Conservation (phyloP, 2,329 filamentous ascomycete species). For the Colletotrichum sp. region DNA sequence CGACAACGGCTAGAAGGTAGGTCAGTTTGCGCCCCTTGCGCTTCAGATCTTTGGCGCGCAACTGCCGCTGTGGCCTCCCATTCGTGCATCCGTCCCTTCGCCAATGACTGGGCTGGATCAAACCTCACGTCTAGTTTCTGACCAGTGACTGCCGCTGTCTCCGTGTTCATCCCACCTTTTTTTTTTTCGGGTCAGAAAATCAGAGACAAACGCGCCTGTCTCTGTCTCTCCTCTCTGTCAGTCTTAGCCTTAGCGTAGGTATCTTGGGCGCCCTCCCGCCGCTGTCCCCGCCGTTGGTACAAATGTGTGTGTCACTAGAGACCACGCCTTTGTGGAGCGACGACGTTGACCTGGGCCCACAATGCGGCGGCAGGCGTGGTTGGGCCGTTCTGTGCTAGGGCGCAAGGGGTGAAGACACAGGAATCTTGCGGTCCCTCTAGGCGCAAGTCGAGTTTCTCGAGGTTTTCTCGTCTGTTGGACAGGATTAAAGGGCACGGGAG, state of each 20-base stretch:
- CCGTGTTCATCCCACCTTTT: constrained; percentile 7
- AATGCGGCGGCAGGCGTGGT: constrained; percentile 2
- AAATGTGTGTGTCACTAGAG: not conserved
- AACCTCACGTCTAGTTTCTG: not conserved
- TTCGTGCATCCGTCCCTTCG: constrained; percentile 16
- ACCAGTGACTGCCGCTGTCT: not conserved
- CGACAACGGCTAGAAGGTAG: not conserved
- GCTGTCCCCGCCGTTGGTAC: not conserved
- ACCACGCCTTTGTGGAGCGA: not conserved
- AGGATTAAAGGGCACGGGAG: constrained; percentile 13
- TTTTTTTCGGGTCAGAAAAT: not conserved
- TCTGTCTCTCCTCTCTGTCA: not conserved
- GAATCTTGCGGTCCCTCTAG: constrained; percentile 7
- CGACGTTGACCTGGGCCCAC: not conserved
- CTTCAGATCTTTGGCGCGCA: constrained; percentile 21
- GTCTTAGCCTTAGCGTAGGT: not conserved
- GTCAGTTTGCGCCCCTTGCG: constrained; percentile 17
- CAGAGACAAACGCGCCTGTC: not conserved
- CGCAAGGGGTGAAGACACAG: constrained; percentile 4
- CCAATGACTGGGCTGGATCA: constrained; percentile 17
- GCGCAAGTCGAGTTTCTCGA: constrained; percentile 13
- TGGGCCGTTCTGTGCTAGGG: not conserved
- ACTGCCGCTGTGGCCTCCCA: constrained; percentile 16
- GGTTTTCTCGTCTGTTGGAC: constrained; percentile 7
- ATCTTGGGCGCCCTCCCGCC: not conserved